Percentiles rank a stretch among this genome's conserved stretches.
These are phyloP conservation scores for Ascomycota sp. DNA, from an alignment of 2,329 filamentous ascomycete genomes.

Conservation along the genomic window DNA sequence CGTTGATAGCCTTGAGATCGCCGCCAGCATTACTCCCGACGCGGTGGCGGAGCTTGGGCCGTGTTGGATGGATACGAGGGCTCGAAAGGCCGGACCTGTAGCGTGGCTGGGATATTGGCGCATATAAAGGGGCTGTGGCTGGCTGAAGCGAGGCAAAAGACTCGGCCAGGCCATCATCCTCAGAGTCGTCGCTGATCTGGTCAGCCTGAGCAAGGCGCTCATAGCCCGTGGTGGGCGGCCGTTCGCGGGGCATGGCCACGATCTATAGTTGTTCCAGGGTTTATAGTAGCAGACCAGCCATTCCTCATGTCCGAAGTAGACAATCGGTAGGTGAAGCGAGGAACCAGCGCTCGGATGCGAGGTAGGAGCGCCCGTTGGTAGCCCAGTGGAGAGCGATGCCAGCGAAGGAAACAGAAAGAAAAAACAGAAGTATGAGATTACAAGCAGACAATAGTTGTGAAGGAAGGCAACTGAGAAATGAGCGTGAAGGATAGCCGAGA, in stretches of 20 bases:
- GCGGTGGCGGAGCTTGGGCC: constrained; percentile 24
- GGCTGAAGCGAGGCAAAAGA: constrained; percentile 35
- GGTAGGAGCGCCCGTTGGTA: too few relatives aligned
- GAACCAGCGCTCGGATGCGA: too few relatives aligned
- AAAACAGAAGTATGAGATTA: too few relatives aligned
- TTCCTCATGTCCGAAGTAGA: not conserved
- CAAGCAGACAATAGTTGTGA: too few relatives aligned
- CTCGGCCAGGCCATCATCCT: constrained; percentile 37
- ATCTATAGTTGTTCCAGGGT: too few relatives aligned
- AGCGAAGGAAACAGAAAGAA: too few relatives aligned
- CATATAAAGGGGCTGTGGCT: constrained; percentile 40
- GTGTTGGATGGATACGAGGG: constrained; percentile 19
- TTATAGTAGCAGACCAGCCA: constrained; percentile 1
- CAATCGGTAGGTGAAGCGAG: too few relatives aligned
- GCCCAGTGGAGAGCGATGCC: too few relatives aligned
- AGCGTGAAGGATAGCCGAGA: too few relatives aligned
- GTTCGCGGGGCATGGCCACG: constrained; percentile 44
- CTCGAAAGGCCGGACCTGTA: constrained; percentile 40
- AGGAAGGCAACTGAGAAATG: too few relatives aligned
- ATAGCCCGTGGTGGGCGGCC: constrained; percentile 62
- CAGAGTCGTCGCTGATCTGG: constrained; percentile 51
- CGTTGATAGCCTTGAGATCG: constrained; percentile 96
- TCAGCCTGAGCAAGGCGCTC: constrained; percentile 70
- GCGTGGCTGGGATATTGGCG: constrained; percentile 39
- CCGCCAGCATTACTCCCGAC: constrained; percentile 64